Evolutionary conservation across 192 early-diverging fungal species (phyloP).

Genomic region (Martensiomyces pterosporus): DNA sequence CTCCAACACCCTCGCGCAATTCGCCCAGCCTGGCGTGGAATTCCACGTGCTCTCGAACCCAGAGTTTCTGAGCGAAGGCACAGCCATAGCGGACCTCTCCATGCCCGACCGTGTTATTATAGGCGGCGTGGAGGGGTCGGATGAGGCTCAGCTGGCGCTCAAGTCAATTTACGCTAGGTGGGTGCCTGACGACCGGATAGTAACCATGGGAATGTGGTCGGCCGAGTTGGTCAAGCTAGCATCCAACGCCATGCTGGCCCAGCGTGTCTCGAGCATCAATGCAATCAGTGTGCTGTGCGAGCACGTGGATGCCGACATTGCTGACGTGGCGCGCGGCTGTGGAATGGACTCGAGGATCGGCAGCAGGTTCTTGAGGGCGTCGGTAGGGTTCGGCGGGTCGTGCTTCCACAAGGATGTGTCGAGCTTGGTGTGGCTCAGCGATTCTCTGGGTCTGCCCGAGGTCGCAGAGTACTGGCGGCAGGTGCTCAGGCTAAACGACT

Average conservation of each 20-base stretch:
- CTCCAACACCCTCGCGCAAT: conserved; percentile 73
- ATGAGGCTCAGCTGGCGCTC: conserved; percentile 77
- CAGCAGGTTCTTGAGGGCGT: conserved; percentile 83
- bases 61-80: conserved; percentile 94
- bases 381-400: conserved; percentile 90
- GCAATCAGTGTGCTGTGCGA: conserved; percentile 89
- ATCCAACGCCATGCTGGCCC: conserved; percentile 89
- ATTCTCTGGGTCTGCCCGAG: conserved; percentile 78
- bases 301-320: conserved; percentile 83
- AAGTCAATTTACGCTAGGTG: conserved; percentile 79
- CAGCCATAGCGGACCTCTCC: conserved; percentile 77
- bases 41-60: conserved; percentile 92
- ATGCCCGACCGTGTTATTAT: conserved; percentile 89
- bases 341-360: conserved; percentile 84
- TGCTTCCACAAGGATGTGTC: conserved; percentile 96
- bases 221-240: conserved; percentile 91
- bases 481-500: conserved; percentile 88
- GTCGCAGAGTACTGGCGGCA: conserved; percentile 93
- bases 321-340: conserved; percentile 87
- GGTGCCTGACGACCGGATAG: conserved; percentile 78
- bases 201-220: conserved; percentile 93
- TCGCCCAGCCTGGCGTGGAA: conserved; percentile 58
- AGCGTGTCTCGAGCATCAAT: conserved; percentile 91
- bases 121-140: conserved; percentile 67
- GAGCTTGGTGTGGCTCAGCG: conserved; percentile 84